phyloP scores from a whole-genome alignment of 1,284 basidiomycete genomes.

The Rhodofomes roseus region DNA sequence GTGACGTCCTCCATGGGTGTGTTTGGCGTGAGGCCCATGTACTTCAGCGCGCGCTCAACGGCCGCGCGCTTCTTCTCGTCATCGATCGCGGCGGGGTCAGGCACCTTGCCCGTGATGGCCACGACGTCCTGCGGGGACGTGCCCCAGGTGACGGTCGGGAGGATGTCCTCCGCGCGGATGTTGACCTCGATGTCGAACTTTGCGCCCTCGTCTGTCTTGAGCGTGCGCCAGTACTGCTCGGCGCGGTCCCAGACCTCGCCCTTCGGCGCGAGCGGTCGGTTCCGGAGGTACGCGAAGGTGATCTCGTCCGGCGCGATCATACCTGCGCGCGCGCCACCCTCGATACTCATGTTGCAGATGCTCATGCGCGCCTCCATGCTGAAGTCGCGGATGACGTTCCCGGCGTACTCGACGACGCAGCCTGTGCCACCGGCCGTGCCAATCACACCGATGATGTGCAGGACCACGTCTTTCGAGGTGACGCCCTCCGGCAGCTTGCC shows the following conservation, averaged over 20 bases:
- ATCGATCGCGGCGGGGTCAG: constrained; percentile 71
- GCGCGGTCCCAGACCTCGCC: constrained; percentile 91
- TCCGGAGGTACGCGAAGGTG: constrained; percentile 86
- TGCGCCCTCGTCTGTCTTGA: constrained; percentile 85
- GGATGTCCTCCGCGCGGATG: constrained; percentile 85
- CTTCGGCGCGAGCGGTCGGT: constrained; percentile 82
- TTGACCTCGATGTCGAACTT: constrained; percentile 88
- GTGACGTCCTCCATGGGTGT: constrained; percentile 83
- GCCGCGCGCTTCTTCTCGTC: constrained; percentile 69
- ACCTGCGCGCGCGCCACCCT: constrained; percentile 91
- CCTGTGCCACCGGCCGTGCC: constrained; percentile 95
- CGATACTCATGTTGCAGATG: constrained; percentile 98
- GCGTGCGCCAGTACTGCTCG: constrained; percentile 84
- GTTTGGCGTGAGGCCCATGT: constrained; percentile 89
- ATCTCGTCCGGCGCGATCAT: constrained; percentile 95
- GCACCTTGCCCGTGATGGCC: constrained; percentile 83
- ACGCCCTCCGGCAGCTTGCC: constrained; percentile 86
- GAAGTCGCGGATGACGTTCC: constrained; percentile 86
- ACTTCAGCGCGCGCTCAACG: constrained; percentile 79
- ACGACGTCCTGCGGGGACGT: constrained; percentile 94
- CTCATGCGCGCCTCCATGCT: constrained; percentile 98
- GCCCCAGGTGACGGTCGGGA: constrained; percentile 95
- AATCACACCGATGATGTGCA: constrained; percentile 92
- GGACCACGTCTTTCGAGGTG: constrained; percentile 91
- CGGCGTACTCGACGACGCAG: constrained; percentile 90